Evolutionary conservation across 164 flowering plant species (phyloP), one percentile per base, ranked within the genome.

Genomic region (Umbellularia californica): DNA sequence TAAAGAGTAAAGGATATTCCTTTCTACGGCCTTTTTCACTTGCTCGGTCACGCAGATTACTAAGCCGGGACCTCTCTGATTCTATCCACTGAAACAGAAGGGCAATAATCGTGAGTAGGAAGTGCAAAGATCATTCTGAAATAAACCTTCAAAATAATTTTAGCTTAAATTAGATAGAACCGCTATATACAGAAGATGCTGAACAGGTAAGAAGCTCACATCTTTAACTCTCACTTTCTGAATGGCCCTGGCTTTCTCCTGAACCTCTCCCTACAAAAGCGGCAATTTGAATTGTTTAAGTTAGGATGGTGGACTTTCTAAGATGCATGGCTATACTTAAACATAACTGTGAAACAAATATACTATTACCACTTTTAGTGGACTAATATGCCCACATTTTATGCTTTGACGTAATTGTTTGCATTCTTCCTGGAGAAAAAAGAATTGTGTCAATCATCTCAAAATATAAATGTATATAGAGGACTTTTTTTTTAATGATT

Each of bases 31-130:
- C 99, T 68, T 75, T 80, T 65, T 95, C 99, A 85, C 96, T 95
- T 58, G 99, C 99, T 65, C 99, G 90, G 82, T 93, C 99, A 78
- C 99, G 92, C 73, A 95, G 95, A 88, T 93, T 96, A 82, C 90
- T 82, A 24, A 95, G 88, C 65, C 94, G 88, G 71, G 85, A 66
- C 47, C 79, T 85, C 88, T 95, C 99, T 24, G 94, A 68, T 77
- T 95, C 97, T 80, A 95, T 73, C 91, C 93, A 92, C 99, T 95
- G 84, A 20, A 17, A 28, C 60, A 67, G 69, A 4, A 30, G 9
- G 1, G 28, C 47, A 67, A 28, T 4, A 9, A 67, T 17, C 23
- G 19, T 28, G 20, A 51, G 55, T 58, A n/a, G 51, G n/a, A 65
- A 72, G 9, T 47, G 62, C 66, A 30, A 24, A 63, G 28, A 30